A percentile compares a stretch with the other conserved stretches of the same genome.
Conservation (phyloP, 345 rosid species). For the Eucalyptus dawsonii region DNA sequence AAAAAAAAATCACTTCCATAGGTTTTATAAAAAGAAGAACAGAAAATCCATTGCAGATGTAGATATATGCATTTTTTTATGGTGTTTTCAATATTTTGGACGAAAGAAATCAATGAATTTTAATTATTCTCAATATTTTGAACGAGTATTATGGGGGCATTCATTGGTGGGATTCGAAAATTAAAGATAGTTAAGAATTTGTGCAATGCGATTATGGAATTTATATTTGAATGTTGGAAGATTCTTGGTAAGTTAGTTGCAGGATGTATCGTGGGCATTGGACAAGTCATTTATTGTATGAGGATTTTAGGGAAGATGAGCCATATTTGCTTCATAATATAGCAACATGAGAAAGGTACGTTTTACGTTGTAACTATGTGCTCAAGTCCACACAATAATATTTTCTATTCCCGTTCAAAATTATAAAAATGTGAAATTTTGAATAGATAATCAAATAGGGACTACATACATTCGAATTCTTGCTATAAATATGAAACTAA, state of each 20-base stretch:
- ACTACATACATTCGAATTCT: background rate
- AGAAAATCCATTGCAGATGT: background rate
- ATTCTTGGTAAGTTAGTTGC: background rate
- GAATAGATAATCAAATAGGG: background rate
- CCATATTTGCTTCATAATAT: background rate
- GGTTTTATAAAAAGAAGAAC: background rate
- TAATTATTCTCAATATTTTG: background rate
- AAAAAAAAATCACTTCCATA: background rate
- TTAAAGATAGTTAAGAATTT: background rate
- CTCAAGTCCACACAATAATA: background rate
- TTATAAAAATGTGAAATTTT: background rate
- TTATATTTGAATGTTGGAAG: background rate
- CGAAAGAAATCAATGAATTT: background rate
- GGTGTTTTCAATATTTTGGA: background rate
- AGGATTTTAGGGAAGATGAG: background rate
- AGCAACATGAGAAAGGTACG: background rate
- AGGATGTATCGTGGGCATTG: background rate
- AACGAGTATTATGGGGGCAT: background rate
- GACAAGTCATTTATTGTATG: background rate
- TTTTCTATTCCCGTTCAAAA: background rate
- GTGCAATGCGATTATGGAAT: background rate
- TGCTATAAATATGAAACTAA: background rate
- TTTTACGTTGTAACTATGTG: background rate
- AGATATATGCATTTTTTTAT: background rate
- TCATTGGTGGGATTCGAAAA: background rate